These are phyloP conservation scores for Hylodesmum podocarpum DNA, from an alignment of 306 rosid genomes.

Conservation along the genomic window DNA sequence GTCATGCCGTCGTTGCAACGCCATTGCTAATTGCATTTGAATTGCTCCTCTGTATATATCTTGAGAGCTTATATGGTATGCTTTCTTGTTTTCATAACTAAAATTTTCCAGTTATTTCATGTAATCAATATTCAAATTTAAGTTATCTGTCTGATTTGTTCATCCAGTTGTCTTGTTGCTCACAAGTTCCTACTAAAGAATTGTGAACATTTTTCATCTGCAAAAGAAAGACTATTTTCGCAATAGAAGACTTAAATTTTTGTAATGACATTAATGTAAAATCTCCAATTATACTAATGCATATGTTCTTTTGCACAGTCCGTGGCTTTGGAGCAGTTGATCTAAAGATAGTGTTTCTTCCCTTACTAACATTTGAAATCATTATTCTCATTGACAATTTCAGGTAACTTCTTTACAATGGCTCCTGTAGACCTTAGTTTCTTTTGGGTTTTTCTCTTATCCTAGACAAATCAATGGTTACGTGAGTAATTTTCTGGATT, in stretches of 20 bases:
- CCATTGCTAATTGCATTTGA: constrained; percentile 96
- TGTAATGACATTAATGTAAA: constrained; percentile 18
- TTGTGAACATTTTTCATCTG: constrained; percentile 20
- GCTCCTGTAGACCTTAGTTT: constrained; percentile 13
- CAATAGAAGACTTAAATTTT: constrained; percentile 2
- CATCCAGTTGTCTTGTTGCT: constrained; percentile 18
- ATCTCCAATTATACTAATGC: constrained; percentile 31
- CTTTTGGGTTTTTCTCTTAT: constrained; percentile 14
- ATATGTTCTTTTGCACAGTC: constrained; percentile 55
- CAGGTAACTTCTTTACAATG: constrained; percentile 62
- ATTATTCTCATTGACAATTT: constrained; percentile 82
- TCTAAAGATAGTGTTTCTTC: constrained; percentile 91
- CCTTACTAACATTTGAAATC: constrained; percentile 84
- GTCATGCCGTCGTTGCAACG: constrained; percentile 88
- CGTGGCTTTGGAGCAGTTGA: constrained; percentile 62
- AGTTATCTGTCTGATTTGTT: constrained; percentile 13
- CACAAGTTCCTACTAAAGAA: neutral
- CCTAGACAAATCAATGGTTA: neutral
- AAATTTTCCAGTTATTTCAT: constrained; percentile 2
- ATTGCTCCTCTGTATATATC: constrained; percentile 96
- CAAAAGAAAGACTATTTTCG: constrained; percentile 11
- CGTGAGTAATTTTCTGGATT: neutral
- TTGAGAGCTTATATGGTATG: constrained; percentile 82
- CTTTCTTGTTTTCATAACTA: neutral
- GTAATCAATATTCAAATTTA: neutral